Conservation (phyloP, 192 early-diverging fungal genomes). For the Backusella westeae region DNA sequence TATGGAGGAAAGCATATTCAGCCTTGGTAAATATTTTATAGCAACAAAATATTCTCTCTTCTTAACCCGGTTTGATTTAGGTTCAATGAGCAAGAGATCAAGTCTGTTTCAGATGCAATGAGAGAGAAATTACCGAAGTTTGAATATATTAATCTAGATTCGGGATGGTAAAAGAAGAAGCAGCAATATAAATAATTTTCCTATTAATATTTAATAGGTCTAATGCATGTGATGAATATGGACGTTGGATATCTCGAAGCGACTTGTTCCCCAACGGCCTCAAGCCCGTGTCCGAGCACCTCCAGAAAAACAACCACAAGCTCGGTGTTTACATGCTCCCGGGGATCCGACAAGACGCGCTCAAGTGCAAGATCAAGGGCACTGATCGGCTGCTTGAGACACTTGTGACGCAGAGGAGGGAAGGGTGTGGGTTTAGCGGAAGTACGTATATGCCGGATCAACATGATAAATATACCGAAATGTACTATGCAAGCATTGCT, state of each 20-base stretch:
- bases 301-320: slow-evolving; percentile 32
- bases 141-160: slow-evolving; percentile 37
- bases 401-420: neutral
- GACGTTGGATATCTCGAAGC: slow-evolving; percentile 27
- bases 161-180: slow-evolving; percentile 31
- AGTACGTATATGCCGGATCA: slow-evolving; percentile 27
- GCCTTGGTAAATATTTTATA: slow-evolving; percentile 22
- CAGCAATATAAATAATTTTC: neutral
- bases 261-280: slow-evolving; percentile 33
- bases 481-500: slow-evolving; percentile 31
- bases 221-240: slow-evolving; percentile 27
- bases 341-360: slow-evolving; percentile 28
- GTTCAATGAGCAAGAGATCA: slow-evolving; percentile 29
- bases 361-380: slow-evolving; percentile 11
- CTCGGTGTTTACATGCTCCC: slow-evolving; percentile 34
- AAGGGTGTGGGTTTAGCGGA: slow-evolving; percentile 32
- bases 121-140: slow-evolving; percentile 28
- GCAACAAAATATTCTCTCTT: neutral
- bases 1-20: slow-evolving; percentile 30
- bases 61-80: neutral
- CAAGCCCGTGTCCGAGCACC: slow-evolving; percentile 9
- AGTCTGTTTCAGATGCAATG: slow-evolving; percentile 30
- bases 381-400: slow-evolving; percentile 11
- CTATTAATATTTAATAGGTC: slow-evolving; percentile 9
- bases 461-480: slow-evolving; percentile 2